phyloP scores from a whole-genome alignment of 306 rosid genomes.

The Purshia tridentata region DNA sequence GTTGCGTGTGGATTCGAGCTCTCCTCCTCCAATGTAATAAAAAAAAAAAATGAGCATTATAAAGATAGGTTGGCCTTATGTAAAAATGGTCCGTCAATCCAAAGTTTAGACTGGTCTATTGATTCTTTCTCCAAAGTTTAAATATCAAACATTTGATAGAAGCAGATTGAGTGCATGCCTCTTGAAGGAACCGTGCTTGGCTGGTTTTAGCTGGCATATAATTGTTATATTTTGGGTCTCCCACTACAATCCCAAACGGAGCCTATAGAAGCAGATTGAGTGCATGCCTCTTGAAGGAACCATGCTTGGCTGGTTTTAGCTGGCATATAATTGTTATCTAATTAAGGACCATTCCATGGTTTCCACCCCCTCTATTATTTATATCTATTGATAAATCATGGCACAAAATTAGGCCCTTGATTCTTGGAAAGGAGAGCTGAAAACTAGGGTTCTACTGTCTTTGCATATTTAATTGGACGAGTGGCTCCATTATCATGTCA shows the following conservation, averaged over 20 bases:
- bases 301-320: constrained; percentile 46
- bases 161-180: not conserved
- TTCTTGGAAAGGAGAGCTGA: constrained; percentile 48
- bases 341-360: constrained; percentile 29
- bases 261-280: no score
- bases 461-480: not conserved
- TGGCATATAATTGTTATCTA: constrained; percentile 40
- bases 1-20: no score
- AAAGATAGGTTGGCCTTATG: no score
- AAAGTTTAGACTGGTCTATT: no score
- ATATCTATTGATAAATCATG: constrained; percentile 32
- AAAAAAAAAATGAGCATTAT: no score
- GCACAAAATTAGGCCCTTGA: constrained; percentile 47
- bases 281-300: constrained; percentile 1
- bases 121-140: no score
- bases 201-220: constrained; percentile 54
- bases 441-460: constrained; percentile 50
- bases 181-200: constrained; percentile 26
- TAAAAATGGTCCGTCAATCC: no score
- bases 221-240: no score
- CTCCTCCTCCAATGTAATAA: no score
- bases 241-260: no score
- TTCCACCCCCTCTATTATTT: constrained; percentile 13
- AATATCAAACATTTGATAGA: no score
- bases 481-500: constrained; percentile 30